Conservation (phyloP, 2,329 filamentous ascomycete species). For the Fusarium caatingaense region DNA sequence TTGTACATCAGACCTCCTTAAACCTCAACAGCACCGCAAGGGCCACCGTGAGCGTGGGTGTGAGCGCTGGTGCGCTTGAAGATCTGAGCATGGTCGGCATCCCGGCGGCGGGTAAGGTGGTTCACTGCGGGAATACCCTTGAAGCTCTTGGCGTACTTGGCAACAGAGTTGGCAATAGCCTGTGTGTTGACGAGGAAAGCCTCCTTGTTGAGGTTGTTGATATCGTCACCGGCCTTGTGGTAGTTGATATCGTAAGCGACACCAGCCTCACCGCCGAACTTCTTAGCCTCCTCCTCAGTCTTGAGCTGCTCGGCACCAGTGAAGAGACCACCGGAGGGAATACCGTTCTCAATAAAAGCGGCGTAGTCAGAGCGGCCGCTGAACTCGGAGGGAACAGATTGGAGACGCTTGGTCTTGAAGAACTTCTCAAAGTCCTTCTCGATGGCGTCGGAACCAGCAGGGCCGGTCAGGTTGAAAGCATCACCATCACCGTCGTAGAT, state of each 20-base stretch:
- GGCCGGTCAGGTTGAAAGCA: slow-evolving; percentile 65
- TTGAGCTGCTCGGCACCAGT: slow-evolving; percentile 75
- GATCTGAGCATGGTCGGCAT: slow-evolving; percentile 46
- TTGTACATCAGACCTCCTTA: neutral
- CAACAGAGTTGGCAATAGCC: slow-evolving; percentile 56
- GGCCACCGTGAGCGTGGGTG: slow-evolving; percentile 46
- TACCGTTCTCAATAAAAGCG: slow-evolving; percentile 73
- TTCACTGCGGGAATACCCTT: slow-evolving; percentile 48
- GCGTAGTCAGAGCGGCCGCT: slow-evolving; percentile 75
- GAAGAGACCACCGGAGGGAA: slow-evolving; percentile 75
- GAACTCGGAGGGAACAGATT: slow-evolving; percentile 71
- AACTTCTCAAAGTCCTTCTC: slow-evolving; percentile 69
- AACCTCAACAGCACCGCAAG: slow-evolving; percentile 42
- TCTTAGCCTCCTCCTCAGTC: slow-evolving; percentile 66
- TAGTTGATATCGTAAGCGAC: slow-evolving; percentile 60
- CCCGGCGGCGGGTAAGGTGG: slow-evolving; percentile 47
- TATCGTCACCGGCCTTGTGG: slow-evolving; percentile 58
- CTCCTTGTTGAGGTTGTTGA: slow-evolving; percentile 54
- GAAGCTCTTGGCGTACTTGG: slow-evolving; percentile 55
- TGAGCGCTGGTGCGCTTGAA: slow-evolving; percentile 44
- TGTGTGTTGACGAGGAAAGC: slow-evolving; percentile 60
- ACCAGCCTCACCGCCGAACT: slow-evolving; percentile 72
- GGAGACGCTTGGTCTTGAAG: slow-evolving; percentile 59
- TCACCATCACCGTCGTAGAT: slow-evolving; percentile 72
- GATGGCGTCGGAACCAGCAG: slow-evolving; percentile 70